These are phyloP conservation scores for Aspergillus clavatus DNA, from an alignment of 2,329 filamentous ascomycete genomes.

Conservation along the genomic window DNA sequence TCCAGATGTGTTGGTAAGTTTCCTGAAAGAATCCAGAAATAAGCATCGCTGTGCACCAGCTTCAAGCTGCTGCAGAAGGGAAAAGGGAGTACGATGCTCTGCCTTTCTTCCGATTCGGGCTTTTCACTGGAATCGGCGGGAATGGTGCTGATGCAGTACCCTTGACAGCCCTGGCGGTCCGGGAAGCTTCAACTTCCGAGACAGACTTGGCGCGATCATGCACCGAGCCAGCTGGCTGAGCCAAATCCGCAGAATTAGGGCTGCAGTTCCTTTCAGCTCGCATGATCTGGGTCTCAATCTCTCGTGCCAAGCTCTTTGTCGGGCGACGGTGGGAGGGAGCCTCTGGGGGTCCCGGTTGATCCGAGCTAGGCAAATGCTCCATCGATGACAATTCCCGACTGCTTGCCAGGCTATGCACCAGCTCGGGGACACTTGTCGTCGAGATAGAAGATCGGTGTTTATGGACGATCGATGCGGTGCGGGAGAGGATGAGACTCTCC, in stretches of 20 bases:
- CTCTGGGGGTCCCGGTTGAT: slow-evolving; percentile 17
- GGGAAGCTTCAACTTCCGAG: slow-evolving; percentile 29
- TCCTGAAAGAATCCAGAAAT: background rate
- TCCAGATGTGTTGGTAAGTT: background rate
- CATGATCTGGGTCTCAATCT: slow-evolving; percentile 28
- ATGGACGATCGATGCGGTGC: slow-evolving; percentile 43
- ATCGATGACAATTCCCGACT: slow-evolving; percentile 36
- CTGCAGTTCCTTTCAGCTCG: slow-evolving; percentile 24
- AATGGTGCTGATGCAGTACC: slow-evolving; percentile 13
- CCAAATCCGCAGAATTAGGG: slow-evolving; percentile 24
- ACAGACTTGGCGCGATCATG: slow-evolving; percentile 37
- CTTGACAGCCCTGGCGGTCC: slow-evolving; percentile 14
- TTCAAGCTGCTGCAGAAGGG: slow-evolving; percentile 13
- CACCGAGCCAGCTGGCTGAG: slow-evolving; percentile 14
- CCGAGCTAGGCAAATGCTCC: slow-evolving; percentile 20
- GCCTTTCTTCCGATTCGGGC: slow-evolving; percentile 29
- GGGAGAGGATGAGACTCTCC: slow-evolving; percentile 52
- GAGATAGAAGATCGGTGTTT: slow-evolving; percentile 47
- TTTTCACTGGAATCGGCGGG: slow-evolving; percentile 24
- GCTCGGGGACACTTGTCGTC: slow-evolving; percentile 42
- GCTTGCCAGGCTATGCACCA: slow-evolving; percentile 38
- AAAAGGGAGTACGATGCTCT: slow-evolving; percentile 42
- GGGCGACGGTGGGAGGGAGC: slow-evolving; percentile 31
- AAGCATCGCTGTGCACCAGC: background rate
- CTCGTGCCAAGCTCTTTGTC: slow-evolving; percentile 35